Percentiles rank a stretch among this genome's conserved stretches.
Conservation (phyloP, 306 rosid genomes). For the Inga leiocalycina region DNA sequence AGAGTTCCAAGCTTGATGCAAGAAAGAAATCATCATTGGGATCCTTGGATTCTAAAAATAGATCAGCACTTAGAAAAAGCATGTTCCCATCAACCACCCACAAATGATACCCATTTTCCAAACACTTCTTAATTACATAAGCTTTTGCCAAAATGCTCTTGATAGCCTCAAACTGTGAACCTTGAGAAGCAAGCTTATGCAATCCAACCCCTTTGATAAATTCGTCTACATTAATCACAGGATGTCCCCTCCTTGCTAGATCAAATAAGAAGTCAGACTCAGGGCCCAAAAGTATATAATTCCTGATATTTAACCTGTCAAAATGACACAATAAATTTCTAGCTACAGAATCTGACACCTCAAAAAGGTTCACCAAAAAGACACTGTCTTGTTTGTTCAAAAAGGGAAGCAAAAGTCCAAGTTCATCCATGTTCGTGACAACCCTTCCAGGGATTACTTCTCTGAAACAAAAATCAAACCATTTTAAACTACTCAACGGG, state of each 20-base stretch:
- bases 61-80: conserved; percentile 53
- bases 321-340: conserved; percentile 84
- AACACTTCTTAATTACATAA: conserved; percentile 54
- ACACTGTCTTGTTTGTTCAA: conserved; percentile 50
- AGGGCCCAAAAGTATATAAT: conserved; percentile 62
- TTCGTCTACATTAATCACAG: conserved; percentile 60
- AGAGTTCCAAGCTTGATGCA: conserved; percentile 58
- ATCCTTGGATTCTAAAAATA: conserved; percentile 38
- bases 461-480: conserved; percentile 96
- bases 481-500: conserved; percentile 68
- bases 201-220: conserved; percentile 53
- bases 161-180: conserved; percentile 41
- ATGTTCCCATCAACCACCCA: conserved; percentile 71
- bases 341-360: conserved; percentile 46
- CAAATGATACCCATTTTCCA: conserved; percentile 54
- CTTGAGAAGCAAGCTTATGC: conserved; percentile 47
- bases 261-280: conserved; percentile 68
- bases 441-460: conserved; percentile 67
- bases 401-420: conserved; percentile 60
- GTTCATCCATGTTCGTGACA: conserved; percentile 58
- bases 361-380: conserved; percentile 61
- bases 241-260: conserved; percentile 83
- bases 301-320: conserved; percentile 73
- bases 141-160: conserved; percentile 58
- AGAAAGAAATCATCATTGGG: conserved; percentile 42